Conservation (phyloP, 2,329 filamentous ascomycete species). For the Clonostachys rhizophaga region DNA sequence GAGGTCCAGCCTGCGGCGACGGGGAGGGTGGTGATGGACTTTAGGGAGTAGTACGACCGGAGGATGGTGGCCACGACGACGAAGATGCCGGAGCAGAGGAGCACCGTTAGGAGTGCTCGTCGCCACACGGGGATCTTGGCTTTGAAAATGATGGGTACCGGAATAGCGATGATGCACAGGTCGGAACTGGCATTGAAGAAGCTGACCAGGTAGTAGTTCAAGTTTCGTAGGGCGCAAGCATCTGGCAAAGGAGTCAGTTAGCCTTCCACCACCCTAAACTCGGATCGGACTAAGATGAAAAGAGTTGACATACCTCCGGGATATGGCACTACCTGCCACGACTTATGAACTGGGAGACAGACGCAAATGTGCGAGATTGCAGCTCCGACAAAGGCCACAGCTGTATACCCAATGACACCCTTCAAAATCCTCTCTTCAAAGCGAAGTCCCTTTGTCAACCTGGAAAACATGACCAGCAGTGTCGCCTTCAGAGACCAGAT, state of each 20-base stretch:
- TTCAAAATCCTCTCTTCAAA: slow-evolving; percentile 23
- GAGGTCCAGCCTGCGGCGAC: slow-evolving; percentile 34
- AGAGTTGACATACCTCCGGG: slow-evolving; percentile 22
- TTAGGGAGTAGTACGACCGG: slow-evolving; percentile 30
- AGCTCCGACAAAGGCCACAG: slow-evolving; percentile 13
- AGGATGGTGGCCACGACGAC: slow-evolving; percentile 33
- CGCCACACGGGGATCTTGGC: slow-evolving; percentile 27
- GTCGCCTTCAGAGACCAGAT: neutral
- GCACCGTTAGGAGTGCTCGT: slow-evolving; percentile 28
- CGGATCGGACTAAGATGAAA: neutral
- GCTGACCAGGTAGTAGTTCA: neutral
- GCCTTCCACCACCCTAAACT: too few species aligned
- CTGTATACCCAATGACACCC: slow-evolving; percentile 21
- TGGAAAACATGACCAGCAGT: slow-evolving; percentile 21
- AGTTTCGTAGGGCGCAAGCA: slow-evolving; percentile 9
- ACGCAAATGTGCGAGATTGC: slow-evolving; percentile 26
- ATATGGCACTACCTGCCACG: slow-evolving; percentile 34
- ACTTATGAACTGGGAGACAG: slow-evolving; percentile 21
- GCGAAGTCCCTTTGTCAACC: slow-evolving; percentile 22
- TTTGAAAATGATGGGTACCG: slow-evolving; percentile 30
- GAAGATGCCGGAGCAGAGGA: slow-evolving; percentile 37
- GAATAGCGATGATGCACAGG: slow-evolving; percentile 28
- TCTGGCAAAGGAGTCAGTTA: neutral
- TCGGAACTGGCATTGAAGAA: slow-evolving; percentile 23
- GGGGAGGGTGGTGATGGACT: slow-evolving; percentile 27